A percentile compares a stretch with the other conserved stretches of the same genome.
phyloP scores from a whole-genome alignment of 768 basidiomycete species.

The Kwoniella sp. region DNA sequence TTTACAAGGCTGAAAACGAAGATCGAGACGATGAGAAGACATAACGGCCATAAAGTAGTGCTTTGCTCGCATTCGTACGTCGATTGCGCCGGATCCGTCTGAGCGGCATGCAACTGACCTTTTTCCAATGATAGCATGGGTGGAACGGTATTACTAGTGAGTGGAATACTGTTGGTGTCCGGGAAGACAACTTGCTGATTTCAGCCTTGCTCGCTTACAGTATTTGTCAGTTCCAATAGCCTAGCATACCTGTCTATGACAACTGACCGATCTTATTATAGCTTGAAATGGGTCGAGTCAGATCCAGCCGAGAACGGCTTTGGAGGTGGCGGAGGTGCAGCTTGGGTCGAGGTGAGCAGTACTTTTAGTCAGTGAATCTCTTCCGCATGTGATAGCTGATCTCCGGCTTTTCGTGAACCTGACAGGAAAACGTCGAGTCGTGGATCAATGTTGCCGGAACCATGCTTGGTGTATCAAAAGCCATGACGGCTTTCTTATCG shows the following conservation, averaged over 20 bases:
- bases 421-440: constrained; percentile 76
- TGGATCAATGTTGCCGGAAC: constrained; percentile 84
- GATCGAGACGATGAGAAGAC: constrained; percentile 76
- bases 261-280: constrained; percentile 49
- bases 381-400: background rate
- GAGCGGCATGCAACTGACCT: background rate
- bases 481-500: constrained; percentile 90
- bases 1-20: constrained; percentile 66
- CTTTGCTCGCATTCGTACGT: constrained; percentile 64
- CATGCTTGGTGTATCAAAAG: constrained; percentile 73
- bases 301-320: constrained; percentile 65
- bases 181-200: too few species aligned
- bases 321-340: constrained; percentile 66
- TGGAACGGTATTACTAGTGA: constrained; percentile 50
- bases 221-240: constrained; percentile 86
- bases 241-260: background rate
- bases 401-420: constrained; percentile 5
- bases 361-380: background rate
- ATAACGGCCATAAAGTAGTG: constrained; percentile 76
- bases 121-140: constrained; percentile 47
- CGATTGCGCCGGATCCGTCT: background rate
- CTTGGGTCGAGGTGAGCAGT: constrained; percentile 89
- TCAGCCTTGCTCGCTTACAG: constrained; percentile 57
- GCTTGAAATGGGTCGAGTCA: constrained; percentile 96
- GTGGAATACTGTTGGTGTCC: constrained; percentile 7